Evolutionary conservation across 768 basidiomycete genomes (phyloP).

Genomic region (Amanita molliuscula): DNA sequence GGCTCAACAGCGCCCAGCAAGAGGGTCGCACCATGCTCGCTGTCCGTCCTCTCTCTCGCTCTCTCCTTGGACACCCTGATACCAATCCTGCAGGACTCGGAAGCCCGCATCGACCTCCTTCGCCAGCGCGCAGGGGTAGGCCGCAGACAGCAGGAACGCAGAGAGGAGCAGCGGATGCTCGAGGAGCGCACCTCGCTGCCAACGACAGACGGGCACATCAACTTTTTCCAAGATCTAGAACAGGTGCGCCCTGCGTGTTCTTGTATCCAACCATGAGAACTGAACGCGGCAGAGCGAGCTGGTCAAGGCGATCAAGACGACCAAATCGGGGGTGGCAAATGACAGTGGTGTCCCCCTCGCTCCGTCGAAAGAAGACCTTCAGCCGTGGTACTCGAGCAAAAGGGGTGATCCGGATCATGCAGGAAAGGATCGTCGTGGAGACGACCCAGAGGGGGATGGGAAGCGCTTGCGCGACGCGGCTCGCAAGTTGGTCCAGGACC

Average conservation of each 20-base stretch:
- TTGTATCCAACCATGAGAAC: neutral
- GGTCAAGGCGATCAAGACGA: conserved; percentile 33
- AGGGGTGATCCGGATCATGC: conserved; percentile 15
- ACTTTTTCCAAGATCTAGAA: conserved; percentile 78
- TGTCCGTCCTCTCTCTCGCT: conserved; percentile 28
- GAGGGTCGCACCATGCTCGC: conserved; percentile 67
- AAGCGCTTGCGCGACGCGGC: conserved; percentile 51
- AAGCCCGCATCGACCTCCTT: conserved; percentile 61
- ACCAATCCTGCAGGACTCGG: conserved; percentile 49
- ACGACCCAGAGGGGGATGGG: conserved; percentile 29
- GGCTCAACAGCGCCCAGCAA: conserved; percentile 51
- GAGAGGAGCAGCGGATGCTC: conserved; percentile 25
- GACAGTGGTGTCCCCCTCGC: conserved; percentile 70
- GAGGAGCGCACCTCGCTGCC: conserved; percentile 22
- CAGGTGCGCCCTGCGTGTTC: conserved; percentile 26
- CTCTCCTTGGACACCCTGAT: conserved; percentile 9
- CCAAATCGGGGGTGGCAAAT: conserved; percentile 36
- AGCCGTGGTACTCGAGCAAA: conserved; percentile 61
- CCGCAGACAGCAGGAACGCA: conserved; percentile 24
- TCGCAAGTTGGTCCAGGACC: conserved; percentile 57
- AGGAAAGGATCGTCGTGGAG: conserved; percentile 5
- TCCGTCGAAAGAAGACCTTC: conserved; percentile 66
- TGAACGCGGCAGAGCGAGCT: conserved; percentile 27
- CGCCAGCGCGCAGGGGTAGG: conserved; percentile 45
- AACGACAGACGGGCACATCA: conserved; percentile 61